These are phyloP conservation scores for Neoarthrinium moseri DNA, from an alignment of 2,329 filamentous ascomycete species.

Conservation along the genomic window DNA sequence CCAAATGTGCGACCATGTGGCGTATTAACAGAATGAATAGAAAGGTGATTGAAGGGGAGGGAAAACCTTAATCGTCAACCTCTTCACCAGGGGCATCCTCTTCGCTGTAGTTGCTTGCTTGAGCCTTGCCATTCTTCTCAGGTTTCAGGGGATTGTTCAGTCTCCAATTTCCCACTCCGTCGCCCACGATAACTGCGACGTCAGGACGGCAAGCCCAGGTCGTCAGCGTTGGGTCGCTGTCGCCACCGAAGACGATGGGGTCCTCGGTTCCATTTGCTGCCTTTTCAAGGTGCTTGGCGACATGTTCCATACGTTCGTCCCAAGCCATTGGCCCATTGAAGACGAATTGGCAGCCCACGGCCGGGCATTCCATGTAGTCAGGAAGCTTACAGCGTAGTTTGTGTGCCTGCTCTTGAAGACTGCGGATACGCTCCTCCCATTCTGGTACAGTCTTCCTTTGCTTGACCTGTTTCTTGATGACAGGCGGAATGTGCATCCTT, in stretches of 20 bases:
- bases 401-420: slow-evolving; percentile 58
- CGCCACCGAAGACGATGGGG: slow-evolving; percentile 23
- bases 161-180: slow-evolving; percentile 22
- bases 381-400: slow-evolving; percentile 62
- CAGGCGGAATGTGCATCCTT: slow-evolving; percentile 72
- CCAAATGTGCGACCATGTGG: no score
- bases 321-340: slow-evolving; percentile 68
- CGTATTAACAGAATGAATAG: no score
- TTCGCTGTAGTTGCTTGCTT: neutral
- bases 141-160: slow-evolving; percentile 28
- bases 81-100: slow-evolving; percentile 29
- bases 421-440: slow-evolving; percentile 54
- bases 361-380: slow-evolving; percentile 57
- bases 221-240: slow-evolving; percentile 24
- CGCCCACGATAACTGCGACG: slow-evolving; percentile 25
- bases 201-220: slow-evolving; percentile 28
- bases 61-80: slow-evolving; percentile 18
- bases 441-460: slow-evolving; percentile 32
- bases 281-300: slow-evolving; percentile 74
- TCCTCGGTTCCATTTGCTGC: slow-evolving; percentile 33
- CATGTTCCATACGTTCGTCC: slow-evolving; percentile 85
- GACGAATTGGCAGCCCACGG: slow-evolving; percentile 52
- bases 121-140: slow-evolving; percentile 12
- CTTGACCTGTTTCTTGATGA: slow-evolving; percentile 36
- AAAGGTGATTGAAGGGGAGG: no score